A percentile compares a stretch with the other conserved stretches of the same genome.
Conservation (phyloP, 169 alveolate genomes). For the Plasmodium blacklocki region DNA sequence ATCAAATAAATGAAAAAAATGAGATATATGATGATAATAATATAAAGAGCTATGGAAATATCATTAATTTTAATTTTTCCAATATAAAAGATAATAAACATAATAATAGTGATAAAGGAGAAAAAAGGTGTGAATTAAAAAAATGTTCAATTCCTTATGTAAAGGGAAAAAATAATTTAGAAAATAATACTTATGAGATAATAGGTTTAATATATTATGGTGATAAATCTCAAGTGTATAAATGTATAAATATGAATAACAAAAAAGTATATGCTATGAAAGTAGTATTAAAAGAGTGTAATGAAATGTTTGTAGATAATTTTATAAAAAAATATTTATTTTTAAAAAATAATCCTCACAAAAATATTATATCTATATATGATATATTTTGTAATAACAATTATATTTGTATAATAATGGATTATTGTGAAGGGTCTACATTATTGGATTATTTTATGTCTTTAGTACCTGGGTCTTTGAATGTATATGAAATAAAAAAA, state of each 20-base stretch:
- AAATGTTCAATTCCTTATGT: background rate
- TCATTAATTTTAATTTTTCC: too few species aligned
- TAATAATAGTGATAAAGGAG: slow-evolving; percentile 1
- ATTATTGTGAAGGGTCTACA: slow-evolving; percentile 64
- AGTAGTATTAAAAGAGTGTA: slow-evolving; percentile 30
- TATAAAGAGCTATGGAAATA: too few species aligned
- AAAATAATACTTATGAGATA: slow-evolving; percentile 26
- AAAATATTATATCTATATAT: slow-evolving; percentile 59
- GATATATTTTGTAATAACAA: slow-evolving; percentile 35
- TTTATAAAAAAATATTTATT: slow-evolving; percentile 37
- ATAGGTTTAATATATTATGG: slow-evolving; percentile 61
- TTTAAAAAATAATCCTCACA: slow-evolving; percentile 45
- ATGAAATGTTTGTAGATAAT: slow-evolving; percentile 2
- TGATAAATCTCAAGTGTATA: slow-evolving; percentile 71
- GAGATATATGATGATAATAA: background rate
- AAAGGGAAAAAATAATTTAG: background rate
- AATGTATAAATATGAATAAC: slow-evolving; percentile 38
- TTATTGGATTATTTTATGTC: slow-evolving; percentile 63
- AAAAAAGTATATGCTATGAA: slow-evolving; percentile 68
- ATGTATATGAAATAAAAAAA: slow-evolving; percentile 51
- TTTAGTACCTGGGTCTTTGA: slow-evolving; percentile 76
- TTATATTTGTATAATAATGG: slow-evolving; percentile 49
- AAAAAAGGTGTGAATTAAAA: background rate
- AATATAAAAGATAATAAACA: background rate
- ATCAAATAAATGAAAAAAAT: background rate